These are phyloP conservation scores for Saturnispora bothae DNA, from an alignment of 805 yeast genomes.

Conservation along the genomic window DNA sequence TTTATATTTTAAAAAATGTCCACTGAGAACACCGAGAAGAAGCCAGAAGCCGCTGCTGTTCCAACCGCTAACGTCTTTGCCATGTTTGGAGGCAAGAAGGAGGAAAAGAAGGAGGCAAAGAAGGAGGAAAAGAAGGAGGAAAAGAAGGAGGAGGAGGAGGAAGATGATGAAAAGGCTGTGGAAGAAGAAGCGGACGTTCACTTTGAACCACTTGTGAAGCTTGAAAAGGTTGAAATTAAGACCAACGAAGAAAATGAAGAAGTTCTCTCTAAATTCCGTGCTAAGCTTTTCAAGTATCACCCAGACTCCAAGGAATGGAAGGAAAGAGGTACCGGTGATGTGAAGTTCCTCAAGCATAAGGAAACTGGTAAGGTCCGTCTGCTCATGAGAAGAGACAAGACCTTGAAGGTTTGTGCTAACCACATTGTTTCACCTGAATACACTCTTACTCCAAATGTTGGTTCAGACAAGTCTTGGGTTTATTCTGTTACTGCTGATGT, in stretches of 20 bases:
- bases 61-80: constrained; percentile 81
- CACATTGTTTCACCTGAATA: constrained; percentile 80
- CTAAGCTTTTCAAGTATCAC: constrained; percentile 83
- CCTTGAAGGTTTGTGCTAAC: constrained; percentile 95
- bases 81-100: constrained; percentile 89
- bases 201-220: constrained; percentile 90
- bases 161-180: constrained; percentile 44
- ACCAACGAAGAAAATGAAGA: constrained; percentile 91
- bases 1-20: not conserved
- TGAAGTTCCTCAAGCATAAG: constrained; percentile 88
- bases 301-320: constrained; percentile 90
- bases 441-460: constrained; percentile 82
- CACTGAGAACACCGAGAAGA: constrained; percentile 10
- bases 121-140: constrained; percentile 27
- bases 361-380: constrained; percentile 72
- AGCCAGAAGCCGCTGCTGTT: constrained; percentile 10
- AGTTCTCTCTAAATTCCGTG: constrained; percentile 75
- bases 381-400: constrained; percentile 98
- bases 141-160: constrained; percentile 25
- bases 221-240: constrained; percentile 93
- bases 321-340: constrained; percentile 99
- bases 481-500: constrained; percentile 90
- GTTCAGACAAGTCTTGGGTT: constrained; percentile 98
- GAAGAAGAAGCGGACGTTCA: constrained; percentile 59
- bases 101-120: constrained; percentile 37